Evolutionary conservation across 306 rosid genomes (phyloP), one percentile per base, ranked within the genome.

Genomic region (Luffa aegyptiaca): DNA sequence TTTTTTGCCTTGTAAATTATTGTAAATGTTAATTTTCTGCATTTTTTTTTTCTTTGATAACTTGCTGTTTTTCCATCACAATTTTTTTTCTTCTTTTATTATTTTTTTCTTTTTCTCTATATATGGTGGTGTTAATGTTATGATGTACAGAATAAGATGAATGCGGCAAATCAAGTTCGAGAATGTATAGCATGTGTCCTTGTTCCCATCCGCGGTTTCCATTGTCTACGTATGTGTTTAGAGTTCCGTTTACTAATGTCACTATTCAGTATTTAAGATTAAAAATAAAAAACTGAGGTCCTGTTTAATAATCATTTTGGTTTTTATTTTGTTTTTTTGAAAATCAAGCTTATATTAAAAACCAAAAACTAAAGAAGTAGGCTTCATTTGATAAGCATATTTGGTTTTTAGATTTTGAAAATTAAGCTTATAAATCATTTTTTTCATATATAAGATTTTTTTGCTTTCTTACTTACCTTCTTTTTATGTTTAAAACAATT

Each of bases 21-120:
- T 75, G 66, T 76, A 76, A 76, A 76, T 75, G 44, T 75, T 55
- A 10, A 18, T 39, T 20, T 76, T 75, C 20, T 74, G 62, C 51
- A 17, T 33, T 33, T 33, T 41, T 5, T 44, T 10, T 16, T 35
- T 6, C 12, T 51, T 17, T 51, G 1, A 56, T 37, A 37, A 53
- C 39, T 76, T 17, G 33, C 48, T 0, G 58, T 46, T 31, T 31
- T 31, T 3, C 17, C 42, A 33, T 48, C 45, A 48, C 44, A 51
- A 12, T 48, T 49, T 74, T 21, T 35, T 33, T 33, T 5, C 8
- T 20, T 72, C 0, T 37, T 65, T 36, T 1, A 45, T 7, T 5
- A 4, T 35, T 36, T 5, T 51, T 51, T 51, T 10, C 1, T 51
- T 51, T 51, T 51, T 51, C 4, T 52, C 3, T 45, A 26, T 73